phyloP scores from a whole-genome alignment of 768 basidiomycete species.

The Russula brevipes region DNA sequence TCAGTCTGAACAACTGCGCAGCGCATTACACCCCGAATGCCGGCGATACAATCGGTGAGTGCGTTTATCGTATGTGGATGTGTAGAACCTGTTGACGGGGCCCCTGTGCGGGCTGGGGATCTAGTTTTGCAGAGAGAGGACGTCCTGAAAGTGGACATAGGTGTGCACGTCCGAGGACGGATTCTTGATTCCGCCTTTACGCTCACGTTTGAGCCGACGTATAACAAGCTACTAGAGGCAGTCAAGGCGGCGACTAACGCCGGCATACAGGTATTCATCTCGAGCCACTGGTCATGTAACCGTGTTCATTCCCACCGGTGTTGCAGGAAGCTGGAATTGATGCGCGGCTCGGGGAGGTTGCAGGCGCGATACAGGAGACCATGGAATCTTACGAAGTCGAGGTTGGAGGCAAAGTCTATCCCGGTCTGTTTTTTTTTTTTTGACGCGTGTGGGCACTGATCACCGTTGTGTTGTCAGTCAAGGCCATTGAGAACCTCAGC shows the following conservation, averaged over 20 bases:
- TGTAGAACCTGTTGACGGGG: background rate
- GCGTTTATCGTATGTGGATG: background rate
- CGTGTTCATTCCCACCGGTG: slow-evolving; percentile 9
- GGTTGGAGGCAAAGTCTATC: slow-evolving; percentile 75
- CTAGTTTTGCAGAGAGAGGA: slow-evolving; percentile 78
- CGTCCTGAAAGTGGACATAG: slow-evolving; percentile 95
- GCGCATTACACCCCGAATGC: slow-evolving; percentile 97
- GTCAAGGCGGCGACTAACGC: slow-evolving; percentile 93
- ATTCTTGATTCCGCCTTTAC: slow-evolving; percentile 97
- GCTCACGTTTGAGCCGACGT: slow-evolving; percentile 80
- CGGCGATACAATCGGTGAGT: slow-evolving; percentile 75
- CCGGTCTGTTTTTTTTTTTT: slow-evolving; percentile 45
- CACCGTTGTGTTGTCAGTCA: slow-evolving; percentile 51
- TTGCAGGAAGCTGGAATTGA: slow-evolving; percentile 93
- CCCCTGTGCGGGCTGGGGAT: background rate
- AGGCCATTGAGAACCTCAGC: slow-evolving; percentile 88
- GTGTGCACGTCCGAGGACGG: slow-evolving; percentile 94
- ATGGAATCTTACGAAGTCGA: slow-evolving; percentile 99
- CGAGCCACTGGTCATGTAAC: background rate
- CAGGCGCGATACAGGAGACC: slow-evolving; percentile 89
- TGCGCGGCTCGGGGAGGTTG: slow-evolving; percentile 87
- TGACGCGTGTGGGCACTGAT: slow-evolving; percentile 15
- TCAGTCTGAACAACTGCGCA: slow-evolving; percentile 90
- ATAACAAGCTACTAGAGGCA: slow-evolving; percentile 83
- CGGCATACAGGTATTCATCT: slow-evolving; percentile 62